Percentiles rank a stretch among this genome's conserved stretches.
These are phyloP conservation scores for Cicer yamashitae DNA, from an alignment of 306 rosid species.

Conservation along the genomic window DNA sequence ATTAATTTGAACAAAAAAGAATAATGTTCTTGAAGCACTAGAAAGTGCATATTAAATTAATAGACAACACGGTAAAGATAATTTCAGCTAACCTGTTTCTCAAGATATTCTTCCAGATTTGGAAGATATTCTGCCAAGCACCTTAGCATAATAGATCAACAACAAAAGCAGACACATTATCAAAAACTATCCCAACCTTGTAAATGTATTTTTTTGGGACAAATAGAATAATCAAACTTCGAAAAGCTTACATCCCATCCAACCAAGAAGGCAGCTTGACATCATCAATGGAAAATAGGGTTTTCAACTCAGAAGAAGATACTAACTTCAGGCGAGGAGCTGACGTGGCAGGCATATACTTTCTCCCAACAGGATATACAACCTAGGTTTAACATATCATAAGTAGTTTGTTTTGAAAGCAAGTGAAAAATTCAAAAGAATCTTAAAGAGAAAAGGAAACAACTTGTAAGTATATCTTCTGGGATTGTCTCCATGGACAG, in stretches of 20 bases:
- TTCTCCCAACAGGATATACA: constrained; percentile 88
- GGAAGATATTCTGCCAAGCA: constrained; percentile 94
- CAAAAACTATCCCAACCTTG: constrained; percentile 28
- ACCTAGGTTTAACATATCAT: constrained; percentile 50
- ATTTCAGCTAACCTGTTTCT: constrained; percentile 76
- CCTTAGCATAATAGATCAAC: constrained; percentile 57
- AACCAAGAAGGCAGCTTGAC: constrained; percentile 90
- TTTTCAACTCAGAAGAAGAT: constrained; percentile 76
- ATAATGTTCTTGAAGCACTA: constrained; percentile 19
- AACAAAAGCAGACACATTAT: constrained; percentile 36
- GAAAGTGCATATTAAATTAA: constrained; percentile 19
- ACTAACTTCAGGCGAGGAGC: constrained; percentile 87
- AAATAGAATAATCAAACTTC: constrained; percentile 32
- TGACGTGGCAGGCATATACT: constrained; percentile 66
- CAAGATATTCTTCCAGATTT: constrained; percentile 86
- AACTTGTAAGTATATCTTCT: constrained; percentile 92
- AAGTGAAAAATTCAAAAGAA: constrained; percentile 14
- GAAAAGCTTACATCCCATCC: constrained; percentile 79
- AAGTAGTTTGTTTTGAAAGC: constrained; percentile 34
- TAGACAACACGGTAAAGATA: constrained; percentile 30
- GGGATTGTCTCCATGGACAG: constrained; percentile 84
- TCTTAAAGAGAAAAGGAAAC: constrained; percentile 31
- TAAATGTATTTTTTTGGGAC: not conserved
- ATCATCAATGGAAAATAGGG: constrained; percentile 80
- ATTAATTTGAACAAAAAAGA: constrained; percentile 34